Percentiles rank a stretch among this genome's conserved stretches.
Conservation (phyloP, 352 stramenopile species). For the Phytophthora constricta region DNA sequence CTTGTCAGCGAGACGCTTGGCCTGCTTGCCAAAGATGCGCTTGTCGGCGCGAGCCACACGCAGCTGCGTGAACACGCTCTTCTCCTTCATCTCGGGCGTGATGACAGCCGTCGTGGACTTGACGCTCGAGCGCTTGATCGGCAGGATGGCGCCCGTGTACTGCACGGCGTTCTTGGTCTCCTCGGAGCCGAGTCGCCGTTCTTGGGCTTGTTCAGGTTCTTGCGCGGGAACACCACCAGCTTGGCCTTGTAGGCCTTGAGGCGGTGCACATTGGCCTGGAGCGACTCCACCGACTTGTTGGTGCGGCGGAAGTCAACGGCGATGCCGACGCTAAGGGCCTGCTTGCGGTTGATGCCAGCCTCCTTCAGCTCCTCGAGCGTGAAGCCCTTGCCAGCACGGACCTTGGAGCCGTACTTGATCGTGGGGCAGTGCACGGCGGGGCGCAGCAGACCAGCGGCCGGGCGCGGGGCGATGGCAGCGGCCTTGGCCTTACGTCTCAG, state of each 20-base stretch:
- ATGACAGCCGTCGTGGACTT: constrained; percentile 85
- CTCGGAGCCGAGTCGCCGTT: constrained; percentile 92
- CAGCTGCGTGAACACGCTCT: constrained; percentile 83
- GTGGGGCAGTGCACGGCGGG: constrained; percentile 98
- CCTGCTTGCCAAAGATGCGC: constrained; percentile 88
- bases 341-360: constrained; percentile 95
- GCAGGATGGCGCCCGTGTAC: constrained; percentile 81
- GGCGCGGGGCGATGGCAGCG: constrained; percentile 96
- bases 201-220: constrained; percentile 96
- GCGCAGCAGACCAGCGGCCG: constrained; percentile 95
- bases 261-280: constrained; percentile 97
- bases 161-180: constrained; percentile 94
- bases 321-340: constrained; percentile 98
- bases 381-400: constrained; percentile 98
- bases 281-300: constrained; percentile 98
- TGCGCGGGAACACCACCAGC: constrained; percentile 98
- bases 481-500: constrained; percentile 97
- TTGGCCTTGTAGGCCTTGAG: constrained; percentile 99
- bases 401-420: constrained; percentile 98
- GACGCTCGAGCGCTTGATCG: constrained; percentile 75
- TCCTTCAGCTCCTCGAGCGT: constrained; percentile 99
- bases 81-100: constrained; percentile 89
- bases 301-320: constrained; percentile 97
- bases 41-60: constrained; percentile 87
- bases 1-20: constrained; percentile 91